These are phyloP conservation scores for Coleophoma eucalyptorum DNA, from an alignment of 2,329 filamentous ascomycete genomes.

Conservation along the genomic window DNA sequence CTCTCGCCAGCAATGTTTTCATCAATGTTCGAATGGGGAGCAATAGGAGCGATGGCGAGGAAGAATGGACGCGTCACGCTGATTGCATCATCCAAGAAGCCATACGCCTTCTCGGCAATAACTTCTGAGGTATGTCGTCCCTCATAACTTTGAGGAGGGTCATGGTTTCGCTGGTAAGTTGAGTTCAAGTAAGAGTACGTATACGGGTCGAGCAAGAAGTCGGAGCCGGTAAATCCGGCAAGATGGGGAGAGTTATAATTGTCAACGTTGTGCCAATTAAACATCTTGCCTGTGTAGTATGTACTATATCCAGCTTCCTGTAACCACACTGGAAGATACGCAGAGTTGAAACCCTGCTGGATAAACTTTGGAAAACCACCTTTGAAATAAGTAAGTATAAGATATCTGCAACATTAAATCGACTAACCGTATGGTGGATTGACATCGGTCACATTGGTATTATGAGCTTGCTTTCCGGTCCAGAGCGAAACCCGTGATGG, in stretches of 20 bases:
- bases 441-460: conserved; percentile 51
- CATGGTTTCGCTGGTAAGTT: conserved; percentile 54
- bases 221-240: conserved; percentile 52
- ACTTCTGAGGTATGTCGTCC: conserved; percentile 45
- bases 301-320: conserved; percentile 63
- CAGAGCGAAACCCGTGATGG: conserved; percentile 53
- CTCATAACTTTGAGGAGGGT: conserved; percentile 47
- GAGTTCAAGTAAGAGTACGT: conserved; percentile 65
- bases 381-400: conserved; percentile 15
- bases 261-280: conserved; percentile 54
- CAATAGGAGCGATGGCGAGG: conserved; percentile 58
- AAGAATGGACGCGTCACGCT: too few species aligned
- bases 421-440: conserved; percentile 40
- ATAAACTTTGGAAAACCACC: conserved; percentile 64
- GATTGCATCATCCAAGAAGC: conserved; percentile 50
- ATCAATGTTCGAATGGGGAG: conserved; percentile 52
- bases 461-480: conserved; percentile 56
- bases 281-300: conserved; percentile 66
- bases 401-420: conserved; percentile 20
- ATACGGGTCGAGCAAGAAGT: conserved; percentile 56
- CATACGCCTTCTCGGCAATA: conserved; percentile 50
- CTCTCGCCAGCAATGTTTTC: background rate
- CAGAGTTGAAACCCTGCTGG: conserved; percentile 57
- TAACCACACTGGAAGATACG: conserved; percentile 67
- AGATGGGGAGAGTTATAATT: conserved; percentile 57